Evolutionary conservation across 164 flowering plant species (phyloP).

Genomic region (Pachysandra terminalis): DNA sequence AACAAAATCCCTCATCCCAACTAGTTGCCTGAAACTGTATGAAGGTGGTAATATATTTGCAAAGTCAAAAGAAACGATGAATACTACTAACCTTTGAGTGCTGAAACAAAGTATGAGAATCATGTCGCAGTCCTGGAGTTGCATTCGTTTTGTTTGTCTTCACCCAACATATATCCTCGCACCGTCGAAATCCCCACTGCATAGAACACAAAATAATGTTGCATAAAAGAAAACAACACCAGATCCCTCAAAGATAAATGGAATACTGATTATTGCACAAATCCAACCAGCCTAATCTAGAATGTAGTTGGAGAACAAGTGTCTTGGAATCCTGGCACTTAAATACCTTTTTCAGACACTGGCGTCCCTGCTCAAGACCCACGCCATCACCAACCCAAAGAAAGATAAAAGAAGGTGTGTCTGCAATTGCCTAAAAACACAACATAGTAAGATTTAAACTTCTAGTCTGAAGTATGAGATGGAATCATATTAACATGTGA

Average conservation of each 20-base stretch:
- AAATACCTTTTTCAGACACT: no score
- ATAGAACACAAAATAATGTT: slow-evolving; percentile 9
- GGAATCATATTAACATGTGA: neutral
- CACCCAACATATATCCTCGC: slow-evolving; percentile 99
- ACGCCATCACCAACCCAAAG: slow-evolving; percentile 99
- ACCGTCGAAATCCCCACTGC: slow-evolving; percentile 98
- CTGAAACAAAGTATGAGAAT: slow-evolving; percentile 94
- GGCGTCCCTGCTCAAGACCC: slow-evolving; percentile 99
- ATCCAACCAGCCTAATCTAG: neutral
- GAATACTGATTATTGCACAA: no score
- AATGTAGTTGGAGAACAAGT: slow-evolving; percentile 1
- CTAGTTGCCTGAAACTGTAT: no score
- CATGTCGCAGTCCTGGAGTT: slow-evolving; percentile 87
- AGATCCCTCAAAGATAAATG: neutral
- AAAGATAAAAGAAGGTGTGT: slow-evolving; percentile 93
- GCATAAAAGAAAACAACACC: neutral
- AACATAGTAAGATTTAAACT: neutral
- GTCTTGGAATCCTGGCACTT: neutral
- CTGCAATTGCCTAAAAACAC: slow-evolving; percentile 82
- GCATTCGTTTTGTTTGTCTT: slow-evolving; percentile 95
- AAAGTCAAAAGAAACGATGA: no score
- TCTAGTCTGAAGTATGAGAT: neutral
- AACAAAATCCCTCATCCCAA: no score
- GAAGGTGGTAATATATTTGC: no score
- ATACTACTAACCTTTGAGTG: slow-evolving; percentile 75